Evolutionary conservation across 345 rosid genomes (phyloP).

Genomic region (Boechera retrofracta): DNA sequence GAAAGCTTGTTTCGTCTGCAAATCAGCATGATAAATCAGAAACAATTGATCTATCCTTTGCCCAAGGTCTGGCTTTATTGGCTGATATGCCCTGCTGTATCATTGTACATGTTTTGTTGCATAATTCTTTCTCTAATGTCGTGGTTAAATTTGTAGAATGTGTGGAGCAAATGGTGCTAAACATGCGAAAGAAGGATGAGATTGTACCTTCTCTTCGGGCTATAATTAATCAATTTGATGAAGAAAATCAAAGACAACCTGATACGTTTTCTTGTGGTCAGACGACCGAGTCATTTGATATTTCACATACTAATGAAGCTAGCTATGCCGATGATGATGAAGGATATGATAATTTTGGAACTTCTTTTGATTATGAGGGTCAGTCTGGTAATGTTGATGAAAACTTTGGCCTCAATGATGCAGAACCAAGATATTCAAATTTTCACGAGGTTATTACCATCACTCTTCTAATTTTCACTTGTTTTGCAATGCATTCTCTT

Average conservation of each 20-base stretch:
- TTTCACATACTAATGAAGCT: constrained; percentile 46
- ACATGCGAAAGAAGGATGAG: constrained; percentile 68
- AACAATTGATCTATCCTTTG: constrained; percentile 73
- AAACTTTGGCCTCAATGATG: constrained; percentile 46
- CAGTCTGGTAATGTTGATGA: constrained; percentile 58
- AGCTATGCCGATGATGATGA: constrained; percentile 57
- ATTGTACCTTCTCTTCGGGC: constrained; percentile 74
- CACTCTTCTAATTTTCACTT: constrained; percentile 11
- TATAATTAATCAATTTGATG: constrained; percentile 73
- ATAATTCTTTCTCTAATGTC: not conserved
- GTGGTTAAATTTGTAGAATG: constrained; percentile 56
- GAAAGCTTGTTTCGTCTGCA: constrained; percentile 60
- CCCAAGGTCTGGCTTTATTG: constrained; percentile 63
- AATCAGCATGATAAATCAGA: constrained; percentile 58
- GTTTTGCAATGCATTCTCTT: constrained; percentile 9
- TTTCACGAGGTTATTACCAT: constrained; percentile 61
- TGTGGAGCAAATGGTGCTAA: constrained; percentile 69
- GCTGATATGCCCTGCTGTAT: constrained; percentile 30
- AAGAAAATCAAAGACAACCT: constrained; percentile 65
- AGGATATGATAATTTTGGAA: constrained; percentile 58
- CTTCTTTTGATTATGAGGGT: constrained; percentile 59
- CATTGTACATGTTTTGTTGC: constrained; percentile 10
- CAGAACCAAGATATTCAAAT: constrained; percentile 56
- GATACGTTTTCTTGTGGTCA: constrained; percentile 59
- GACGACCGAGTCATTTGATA: constrained; percentile 50